phyloP scores from a whole-genome alignment of 148 eudicot genomes.

The Chenopodium formosanum region DNA sequence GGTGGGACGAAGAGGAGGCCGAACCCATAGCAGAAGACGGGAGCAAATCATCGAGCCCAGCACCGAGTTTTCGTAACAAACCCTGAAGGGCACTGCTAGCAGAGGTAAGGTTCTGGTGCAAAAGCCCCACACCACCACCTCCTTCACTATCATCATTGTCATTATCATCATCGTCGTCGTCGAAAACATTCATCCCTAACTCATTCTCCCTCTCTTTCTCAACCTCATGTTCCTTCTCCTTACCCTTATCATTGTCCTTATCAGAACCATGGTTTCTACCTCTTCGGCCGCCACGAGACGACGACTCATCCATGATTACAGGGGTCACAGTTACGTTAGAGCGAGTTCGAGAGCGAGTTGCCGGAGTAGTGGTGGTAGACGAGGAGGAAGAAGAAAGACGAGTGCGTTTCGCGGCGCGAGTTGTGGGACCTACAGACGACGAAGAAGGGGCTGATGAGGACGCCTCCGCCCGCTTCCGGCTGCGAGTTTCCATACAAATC shows the following conservation, averaged over 20 bases:
- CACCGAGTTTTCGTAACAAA: slow-evolving; percentile 81
- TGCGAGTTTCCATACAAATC: slow-evolving; percentile 98
- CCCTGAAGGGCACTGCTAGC: slow-evolving; percentile 99
- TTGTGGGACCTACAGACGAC: slow-evolving; percentile 55
- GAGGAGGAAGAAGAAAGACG: slow-evolving; percentile 45
- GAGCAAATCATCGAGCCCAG: slow-evolving; percentile 87
- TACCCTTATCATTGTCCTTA: slow-evolving; percentile 69
- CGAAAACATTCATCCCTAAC: slow-evolving; percentile 52
- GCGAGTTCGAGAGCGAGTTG: slow-evolving; percentile 51
- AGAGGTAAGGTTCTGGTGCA: slow-evolving; percentile 84
- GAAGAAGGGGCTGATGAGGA: slow-evolving; percentile 81
- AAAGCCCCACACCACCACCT: slow-evolving; percentile 67
- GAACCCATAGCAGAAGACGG: slow-evolving; percentile 79
- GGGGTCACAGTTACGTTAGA: slow-evolving; percentile 11
- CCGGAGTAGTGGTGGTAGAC: slow-evolving; percentile 24
- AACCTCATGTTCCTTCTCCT: slow-evolving; percentile 69
- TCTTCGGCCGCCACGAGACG: slow-evolving; percentile 62
- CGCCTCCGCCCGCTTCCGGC: slow-evolving; percentile 99
- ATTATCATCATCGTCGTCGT: slow-evolving; percentile 27
- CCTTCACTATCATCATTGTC: slow-evolving; percentile 64
- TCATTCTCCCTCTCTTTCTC: slow-evolving; percentile 48
- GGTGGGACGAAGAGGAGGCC: slow-evolving; percentile 72
- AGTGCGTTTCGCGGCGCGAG: slow-evolving; percentile 60
- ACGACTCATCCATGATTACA: slow-evolving; percentile 59
- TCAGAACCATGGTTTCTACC: slow-evolving; percentile 45